These are phyloP conservation scores for Ottelia alismoides DNA, from an alignment of 106 monocot genomes.

Conservation along the genomic window DNA sequence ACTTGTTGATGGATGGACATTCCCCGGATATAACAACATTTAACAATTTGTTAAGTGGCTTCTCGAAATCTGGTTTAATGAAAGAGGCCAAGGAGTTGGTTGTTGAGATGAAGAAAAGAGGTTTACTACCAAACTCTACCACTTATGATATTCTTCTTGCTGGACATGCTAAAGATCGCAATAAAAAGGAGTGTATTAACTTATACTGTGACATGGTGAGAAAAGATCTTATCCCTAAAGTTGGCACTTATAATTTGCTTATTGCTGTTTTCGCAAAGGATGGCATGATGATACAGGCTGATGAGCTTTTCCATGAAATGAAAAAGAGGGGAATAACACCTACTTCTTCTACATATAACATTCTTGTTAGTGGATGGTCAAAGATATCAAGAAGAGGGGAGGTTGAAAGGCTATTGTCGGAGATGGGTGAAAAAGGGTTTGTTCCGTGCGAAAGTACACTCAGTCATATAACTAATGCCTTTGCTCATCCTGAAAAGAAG, in stretches of 20 bases:
- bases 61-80: constrained; percentile 45
- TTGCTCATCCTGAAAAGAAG: constrained; percentile 47
- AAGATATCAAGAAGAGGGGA: constrained; percentile 49
- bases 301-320: constrained; percentile 73
- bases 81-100: constrained; percentile 41
- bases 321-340: constrained; percentile 50
- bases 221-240: constrained; percentile 58
- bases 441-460: constrained; percentile 44
- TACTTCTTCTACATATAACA: constrained; percentile 75
- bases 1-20: constrained; percentile 42
- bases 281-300: constrained; percentile 87
- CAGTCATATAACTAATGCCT: constrained; percentile 34
- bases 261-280: constrained; percentile 67
- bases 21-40: constrained; percentile 60
- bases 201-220: constrained; percentile 85
- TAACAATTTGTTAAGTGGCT: constrained; percentile 51
- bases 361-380: constrained; percentile 80
- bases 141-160: constrained; percentile 75
- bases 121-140: constrained; percentile 29
- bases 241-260: constrained; percentile 81
- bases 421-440: constrained; percentile 71
- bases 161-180: constrained; percentile 54
- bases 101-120: constrained; percentile 48
- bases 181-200: constrained; percentile 63
- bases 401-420: constrained; percentile 46